Evolutionary conservation across 345 rosid genomes (phyloP).

Genomic region (Cochlearia excelsa): DNA sequence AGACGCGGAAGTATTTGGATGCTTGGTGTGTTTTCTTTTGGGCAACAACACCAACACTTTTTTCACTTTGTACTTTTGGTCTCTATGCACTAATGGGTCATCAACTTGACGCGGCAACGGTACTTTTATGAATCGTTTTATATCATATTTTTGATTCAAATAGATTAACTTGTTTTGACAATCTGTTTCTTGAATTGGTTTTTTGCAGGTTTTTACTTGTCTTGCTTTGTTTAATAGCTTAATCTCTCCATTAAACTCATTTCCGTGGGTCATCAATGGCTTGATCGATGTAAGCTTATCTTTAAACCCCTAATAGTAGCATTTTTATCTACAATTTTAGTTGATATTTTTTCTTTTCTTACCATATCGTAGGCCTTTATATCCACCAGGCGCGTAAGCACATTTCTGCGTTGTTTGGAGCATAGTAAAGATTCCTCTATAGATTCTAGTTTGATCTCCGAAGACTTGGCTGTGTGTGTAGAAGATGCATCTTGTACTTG

Average conservation of each 20-base stretch:
- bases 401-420: conserved; percentile 68
- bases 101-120: conserved; percentile 94
- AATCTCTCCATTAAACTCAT: conserved; percentile 91
- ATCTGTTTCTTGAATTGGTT: conserved; percentile 9
- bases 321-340: conserved; percentile 9
- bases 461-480: conserved; percentile 51
- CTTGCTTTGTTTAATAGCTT: conserved; percentile 80
- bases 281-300: conserved; percentile 76
- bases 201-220: conserved; percentile 84
- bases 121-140: conserved; percentile 29
- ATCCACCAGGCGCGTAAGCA: conserved; percentile 76
- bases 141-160: not conserved
- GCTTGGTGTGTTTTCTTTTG: conserved; percentile 99
- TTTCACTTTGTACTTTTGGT: conserved; percentile 83
- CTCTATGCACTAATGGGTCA: conserved; percentile 83
- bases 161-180: not conserved
- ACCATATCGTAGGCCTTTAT: conserved; percentile 61
- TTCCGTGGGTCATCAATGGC: conserved; percentile 97
- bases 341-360: conserved; percentile 11
- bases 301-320: conserved; percentile 11
- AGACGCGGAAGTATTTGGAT: conserved; percentile 92
- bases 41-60: conserved; percentile 96
- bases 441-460: conserved; percentile 37
- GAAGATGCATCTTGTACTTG: conserved; percentile 69
- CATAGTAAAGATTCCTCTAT: conserved; percentile 34